Evolutionary conservation across 208 protist genomes (phyloP), one percentile per base, ranked within the genome.

Genomic region (Angomonas deanei): DNA sequence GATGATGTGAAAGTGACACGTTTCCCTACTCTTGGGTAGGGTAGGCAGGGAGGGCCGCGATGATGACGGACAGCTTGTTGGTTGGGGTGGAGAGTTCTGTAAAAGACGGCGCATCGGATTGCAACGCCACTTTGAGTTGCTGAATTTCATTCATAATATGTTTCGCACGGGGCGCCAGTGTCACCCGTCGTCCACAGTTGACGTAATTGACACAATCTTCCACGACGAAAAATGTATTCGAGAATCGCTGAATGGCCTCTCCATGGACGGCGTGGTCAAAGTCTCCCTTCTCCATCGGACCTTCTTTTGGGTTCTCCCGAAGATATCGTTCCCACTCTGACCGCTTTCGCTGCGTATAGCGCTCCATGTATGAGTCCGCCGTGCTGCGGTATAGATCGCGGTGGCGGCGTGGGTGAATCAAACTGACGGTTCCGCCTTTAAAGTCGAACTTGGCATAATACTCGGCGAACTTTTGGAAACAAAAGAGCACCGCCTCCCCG

Each of bases 181-280:
- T 87, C 17, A 50, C 42, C 30, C 90, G 79, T 2, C 90, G 82
- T 0, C 86, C 90, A 31, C 81, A 88, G 69, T 96, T 96, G 21
- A 96, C 80, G 57, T 88, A 92, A 59, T 93, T 96, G 26, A 92
- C 90, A 66, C 91, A 93, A 53, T 96, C 90, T 65, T 96, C 86
- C 34, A 93, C 86, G 0, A 92, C 79, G 59, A 82, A 96, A 4
- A 85, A 74, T 8, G 72, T 76, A 28, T 76, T 69, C 13, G 69
- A 62, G 1, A 67, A 46, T 0, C 87, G 84, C 64, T 96, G 86
- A 15, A 76, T 61, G 1, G 52, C 6, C 64, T 96, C 86, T 61
- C 81, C 64, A 3, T 72, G 52, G 76, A 92, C 83, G 2, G 80
- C 61, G 6, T 72, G 80, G 5, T 67, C 63, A 54, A 96, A 87